These are phyloP conservation scores for Monilinia vaccinii-corymbosi DNA, from an alignment of 2,329 filamentous ascomycete genomes.

Conservation along the genomic window DNA sequence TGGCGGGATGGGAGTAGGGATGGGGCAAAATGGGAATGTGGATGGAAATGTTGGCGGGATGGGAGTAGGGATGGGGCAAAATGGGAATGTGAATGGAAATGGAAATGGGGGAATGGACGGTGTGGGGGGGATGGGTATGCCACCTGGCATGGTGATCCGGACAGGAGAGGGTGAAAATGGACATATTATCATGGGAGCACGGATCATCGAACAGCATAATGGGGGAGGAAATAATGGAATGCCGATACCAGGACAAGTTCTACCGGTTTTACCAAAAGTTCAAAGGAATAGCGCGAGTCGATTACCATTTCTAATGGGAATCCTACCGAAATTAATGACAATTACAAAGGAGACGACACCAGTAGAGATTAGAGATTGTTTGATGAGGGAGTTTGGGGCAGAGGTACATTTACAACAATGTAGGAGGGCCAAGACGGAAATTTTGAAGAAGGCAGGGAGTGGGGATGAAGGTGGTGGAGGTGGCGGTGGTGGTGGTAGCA, in stretches of 20 bases:
- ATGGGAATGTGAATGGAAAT: not conserved
- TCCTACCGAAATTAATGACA: constrained; percentile 49
- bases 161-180: constrained; percentile 6
- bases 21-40: not conserved
- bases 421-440: constrained; percentile 28
- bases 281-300: constrained; percentile 27
- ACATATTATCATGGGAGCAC: constrained; percentile 3
- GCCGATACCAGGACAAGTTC: constrained; percentile 3
- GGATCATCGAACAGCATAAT: constrained; percentile 26
- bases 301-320: constrained; percentile 49
- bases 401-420: constrained; percentile 30
- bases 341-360: constrained; percentile 50
- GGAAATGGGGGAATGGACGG: constrained; percentile 9
- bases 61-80: not conserved
- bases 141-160: not conserved
- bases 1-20: not conserved
- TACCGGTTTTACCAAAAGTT: constrained; percentile 27
- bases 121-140: constrained; percentile 3
- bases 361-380: constrained; percentile 47
- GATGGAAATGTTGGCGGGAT: not conserved
- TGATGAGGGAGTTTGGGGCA: constrained; percentile 33
- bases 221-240: constrained; percentile 25
- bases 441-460: constrained; percentile 23
- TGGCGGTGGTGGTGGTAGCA: no score
- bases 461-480: constrained; percentile 5